Percentiles rank a stretch among this genome's conserved stretches.
Conservation (phyloP, 441 rosid genomes). For the Adansonia gregorii region DNA sequence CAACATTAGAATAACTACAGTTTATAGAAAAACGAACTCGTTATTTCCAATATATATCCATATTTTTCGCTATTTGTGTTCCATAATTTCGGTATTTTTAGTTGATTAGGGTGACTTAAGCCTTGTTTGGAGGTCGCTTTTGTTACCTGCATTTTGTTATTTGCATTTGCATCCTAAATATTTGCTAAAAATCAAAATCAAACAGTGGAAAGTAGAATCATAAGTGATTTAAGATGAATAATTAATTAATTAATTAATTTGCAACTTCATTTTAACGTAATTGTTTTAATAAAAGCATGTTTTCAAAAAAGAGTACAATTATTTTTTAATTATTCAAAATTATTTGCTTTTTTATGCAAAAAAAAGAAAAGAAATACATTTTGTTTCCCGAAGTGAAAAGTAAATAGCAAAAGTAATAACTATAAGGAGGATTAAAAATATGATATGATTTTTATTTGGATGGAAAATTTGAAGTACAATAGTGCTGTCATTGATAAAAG, state of each 20-base stretch:
- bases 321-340: neutral
- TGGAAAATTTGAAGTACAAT: neutral
- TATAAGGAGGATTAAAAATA: neutral
- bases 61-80: neutral
- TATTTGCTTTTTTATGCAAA: neutral
- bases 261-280: neutral
- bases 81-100: neutral
- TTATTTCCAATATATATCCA: neutral
- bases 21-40: no score
- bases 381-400: neutral
- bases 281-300: neutral
- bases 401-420: neutral
- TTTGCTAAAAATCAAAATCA: neutral
- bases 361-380: neutral
- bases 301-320: neutral
- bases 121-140: neutral
- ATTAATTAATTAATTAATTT: conserved; percentile 31
- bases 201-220: neutral
- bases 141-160: neutral
- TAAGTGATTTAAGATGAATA: conserved; percentile 22
- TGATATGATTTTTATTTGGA: neutral
- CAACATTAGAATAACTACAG: no score
- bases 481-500: conserved; percentile 14
- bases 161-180: neutral
- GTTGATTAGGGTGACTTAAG: neutral